Conservation (phyloP, 2,329 filamentous ascomycete genomes). For the Colletotrichum chlorophyti region DNA sequence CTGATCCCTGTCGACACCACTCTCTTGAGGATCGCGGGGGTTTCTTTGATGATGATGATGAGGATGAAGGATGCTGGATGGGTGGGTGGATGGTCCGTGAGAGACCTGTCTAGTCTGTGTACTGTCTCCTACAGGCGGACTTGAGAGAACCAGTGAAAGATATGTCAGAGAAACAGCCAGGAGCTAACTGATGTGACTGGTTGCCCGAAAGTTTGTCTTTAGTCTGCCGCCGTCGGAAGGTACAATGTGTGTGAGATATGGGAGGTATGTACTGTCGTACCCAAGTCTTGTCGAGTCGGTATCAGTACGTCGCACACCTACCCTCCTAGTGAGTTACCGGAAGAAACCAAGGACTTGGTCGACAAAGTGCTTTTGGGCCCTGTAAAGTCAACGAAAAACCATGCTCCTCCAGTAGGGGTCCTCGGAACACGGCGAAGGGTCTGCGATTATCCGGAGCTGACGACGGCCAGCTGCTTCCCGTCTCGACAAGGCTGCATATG, state of each 20-base stretch:
- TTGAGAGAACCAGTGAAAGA: background rate
- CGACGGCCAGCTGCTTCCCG: conserved; percentile 14
- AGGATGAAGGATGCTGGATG: conserved; percentile 2
- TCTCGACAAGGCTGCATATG: conserved; percentile 20
- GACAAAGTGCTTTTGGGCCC: conserved; percentile 3
- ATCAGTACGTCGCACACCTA: no score
- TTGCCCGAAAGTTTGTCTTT: conserved; percentile 9
- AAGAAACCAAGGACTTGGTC: conserved; percentile 25
- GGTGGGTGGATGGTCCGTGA: no score
- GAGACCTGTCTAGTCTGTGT: no score
- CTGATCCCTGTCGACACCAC: conserved; percentile 22
- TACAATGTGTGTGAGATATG: background rate
- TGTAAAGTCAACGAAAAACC: background rate
- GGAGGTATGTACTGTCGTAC: background rate
- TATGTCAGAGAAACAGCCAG: conserved; percentile 3
- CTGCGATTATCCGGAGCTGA: conserved; percentile 21
- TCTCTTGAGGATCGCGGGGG: conserved; percentile 21
- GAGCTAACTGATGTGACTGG: conserved; percentile 7
- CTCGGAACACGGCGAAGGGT: conserved; percentile 11
- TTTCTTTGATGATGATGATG: conserved; percentile 14
- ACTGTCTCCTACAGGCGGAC: background rate
- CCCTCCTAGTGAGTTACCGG: no score
- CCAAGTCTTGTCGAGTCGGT: no score
- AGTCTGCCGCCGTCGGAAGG: background rate
- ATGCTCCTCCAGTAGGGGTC: conserved; percentile 21